phyloP scores from a whole-genome alignment of 306 rosid species.

The Quercus agrifolia region DNA sequence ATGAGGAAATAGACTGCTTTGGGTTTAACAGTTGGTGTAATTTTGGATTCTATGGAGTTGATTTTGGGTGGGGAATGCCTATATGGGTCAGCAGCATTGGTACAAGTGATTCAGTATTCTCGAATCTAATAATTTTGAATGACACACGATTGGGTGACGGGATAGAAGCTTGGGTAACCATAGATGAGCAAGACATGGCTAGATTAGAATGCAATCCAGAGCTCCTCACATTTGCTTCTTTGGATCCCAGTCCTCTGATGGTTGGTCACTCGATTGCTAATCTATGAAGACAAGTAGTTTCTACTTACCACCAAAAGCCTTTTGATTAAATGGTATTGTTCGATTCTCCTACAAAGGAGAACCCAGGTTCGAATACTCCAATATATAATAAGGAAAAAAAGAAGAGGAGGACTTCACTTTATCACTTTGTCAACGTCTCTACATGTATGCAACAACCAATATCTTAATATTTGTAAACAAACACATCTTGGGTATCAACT shows the following conservation, averaged over 20 bases:
- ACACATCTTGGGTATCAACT: not conserved
- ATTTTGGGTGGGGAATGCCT: slow-evolving; percentile 43
- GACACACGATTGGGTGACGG: slow-evolving; percentile 26
- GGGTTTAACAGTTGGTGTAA: slow-evolving; percentile 48
- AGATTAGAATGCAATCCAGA: slow-evolving; percentile 2
- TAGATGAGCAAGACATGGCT: slow-evolving; percentile 30
- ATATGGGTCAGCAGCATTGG: slow-evolving; percentile 32
- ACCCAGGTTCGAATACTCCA: too few relatives aligned
- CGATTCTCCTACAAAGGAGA: too few relatives aligned
- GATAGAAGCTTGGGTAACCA: slow-evolving; percentile 34
- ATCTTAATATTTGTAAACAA: not conserved
- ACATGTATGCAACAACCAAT: not conserved
- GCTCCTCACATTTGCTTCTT: slow-evolving; percentile 11
- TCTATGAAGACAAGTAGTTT: not conserved
- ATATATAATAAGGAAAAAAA: too few relatives aligned
- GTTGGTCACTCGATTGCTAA: not conserved
- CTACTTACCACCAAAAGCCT: too few relatives aligned
- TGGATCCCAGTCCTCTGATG: slow-evolving; percentile 27
- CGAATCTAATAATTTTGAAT: slow-evolving; percentile 18
- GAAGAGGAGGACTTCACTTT: not conserved
- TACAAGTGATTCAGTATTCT: slow-evolving; percentile 10
- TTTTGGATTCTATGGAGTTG: slow-evolving; percentile 24
- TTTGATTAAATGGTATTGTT: too few relatives aligned
- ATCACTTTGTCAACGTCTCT: not conserved
- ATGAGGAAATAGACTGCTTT: slow-evolving; percentile 9